Evolutionary conservation across 139 green algal genomes (phyloP), one percentile per base, ranked within the genome.

Genomic region (Picochlorum sp.): DNA sequence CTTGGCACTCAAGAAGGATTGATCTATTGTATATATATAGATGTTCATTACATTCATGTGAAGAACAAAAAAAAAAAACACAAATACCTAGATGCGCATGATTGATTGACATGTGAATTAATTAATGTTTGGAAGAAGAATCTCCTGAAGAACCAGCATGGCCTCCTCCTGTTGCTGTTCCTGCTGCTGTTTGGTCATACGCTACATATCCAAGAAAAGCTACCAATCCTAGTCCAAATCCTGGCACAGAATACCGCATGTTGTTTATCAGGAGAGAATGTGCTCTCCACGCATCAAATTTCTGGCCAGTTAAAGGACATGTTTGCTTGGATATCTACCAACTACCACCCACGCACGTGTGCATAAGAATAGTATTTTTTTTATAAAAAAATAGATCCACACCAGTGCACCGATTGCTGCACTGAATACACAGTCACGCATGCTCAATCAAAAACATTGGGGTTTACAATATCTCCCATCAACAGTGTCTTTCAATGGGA

Each of bases 1-100:
- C 16, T 62, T 96, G 54, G 57, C 80, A 32, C 79, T 99, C 7
- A 97, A 96, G 84, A 78, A 87, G 69, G 94, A 99, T 67, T 99
- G 28, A 30, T 30, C 26, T 30, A 30, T 30, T 30, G 28, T 4
- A 4, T 4, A 28, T 30, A 30, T 30, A 30, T 30, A 4, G 4
- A 30, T 30, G 28, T 30, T 28, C 24, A 28, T 28, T 30, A 30
- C 28, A 30, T 30, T 1, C 28, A 30, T 30, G 28, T 30, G 28
- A 30, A 28, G 24, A 28, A 28, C 24, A 2, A 28, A 1, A 30
- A 30, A 30, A 30, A 30, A 30, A 30, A 30, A 26, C 24, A 26
- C 24, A 26, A 28, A 30, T 30, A 30, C 28, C 28, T 28, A 28
- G 24, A 28, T 23, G 21, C 34, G 34, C 6, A 6, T 41, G 34